Conservation (phyloP, 169 alveolate species). For the Sarcocystis neurona region DNA sequence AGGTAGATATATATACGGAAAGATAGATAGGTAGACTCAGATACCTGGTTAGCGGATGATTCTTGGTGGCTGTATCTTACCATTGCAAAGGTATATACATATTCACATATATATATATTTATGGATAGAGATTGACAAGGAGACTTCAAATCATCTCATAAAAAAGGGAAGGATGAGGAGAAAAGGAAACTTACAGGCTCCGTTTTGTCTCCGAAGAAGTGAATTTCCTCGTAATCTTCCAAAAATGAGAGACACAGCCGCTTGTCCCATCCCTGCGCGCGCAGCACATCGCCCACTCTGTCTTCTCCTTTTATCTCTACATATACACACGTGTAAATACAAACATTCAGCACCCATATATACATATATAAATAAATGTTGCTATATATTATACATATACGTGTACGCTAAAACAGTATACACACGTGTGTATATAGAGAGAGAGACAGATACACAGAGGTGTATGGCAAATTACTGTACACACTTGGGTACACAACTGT, state of each 20-base stretch:
- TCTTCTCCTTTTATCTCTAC: conserved; percentile 50
- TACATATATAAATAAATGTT: no score
- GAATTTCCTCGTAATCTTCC: conserved; percentile 84
- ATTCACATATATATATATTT: no score
- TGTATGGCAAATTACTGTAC: neutral
- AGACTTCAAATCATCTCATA: neutral
- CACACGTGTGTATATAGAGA: neutral
- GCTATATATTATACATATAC: neutral
- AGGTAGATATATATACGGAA: no score
- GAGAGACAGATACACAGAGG: neutral
- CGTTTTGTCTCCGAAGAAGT: conserved; percentile 94
- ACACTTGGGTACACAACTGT: neutral
- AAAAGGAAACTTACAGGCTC: conserved; percentile 61
- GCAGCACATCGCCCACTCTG: conserved; percentile 67
- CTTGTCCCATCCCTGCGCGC: conserved; percentile 91
- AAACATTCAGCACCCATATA: no score
- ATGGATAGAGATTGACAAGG: neutral
- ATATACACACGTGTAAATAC: neutral
- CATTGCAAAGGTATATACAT: no score
- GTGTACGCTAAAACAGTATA: neutral
- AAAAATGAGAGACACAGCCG: conserved; percentile 86
- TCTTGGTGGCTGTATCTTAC: no score
- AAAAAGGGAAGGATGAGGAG: neutral
- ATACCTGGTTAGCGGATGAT: no score
- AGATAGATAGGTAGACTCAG: no score